Conservation (phyloP, 2,329 filamentous ascomycete genomes). For the Harringtonia aguacate region DNA sequence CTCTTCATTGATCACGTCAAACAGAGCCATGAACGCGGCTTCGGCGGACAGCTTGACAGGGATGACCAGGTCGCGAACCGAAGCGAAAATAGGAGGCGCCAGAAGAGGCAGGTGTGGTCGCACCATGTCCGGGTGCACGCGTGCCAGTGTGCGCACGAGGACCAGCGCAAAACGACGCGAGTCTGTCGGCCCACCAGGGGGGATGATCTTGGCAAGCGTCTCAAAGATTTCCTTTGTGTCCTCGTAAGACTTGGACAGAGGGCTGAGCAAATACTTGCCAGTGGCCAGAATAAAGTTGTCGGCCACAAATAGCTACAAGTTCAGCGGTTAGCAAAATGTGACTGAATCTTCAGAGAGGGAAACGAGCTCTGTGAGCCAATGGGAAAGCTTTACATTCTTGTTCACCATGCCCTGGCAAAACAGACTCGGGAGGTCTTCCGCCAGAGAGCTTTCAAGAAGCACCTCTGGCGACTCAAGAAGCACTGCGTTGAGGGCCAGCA, state of each 20-base stretch:
- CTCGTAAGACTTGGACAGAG: constrained; percentile 61
- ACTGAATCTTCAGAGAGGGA: not conserved
- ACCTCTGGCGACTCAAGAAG: constrained; percentile 67
- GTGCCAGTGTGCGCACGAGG: constrained; percentile 73
- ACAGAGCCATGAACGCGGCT: constrained; percentile 84
- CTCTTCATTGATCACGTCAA: constrained; percentile 83
- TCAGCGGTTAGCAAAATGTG: not conserved
- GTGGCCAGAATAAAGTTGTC: constrained; percentile 84
- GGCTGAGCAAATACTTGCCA: constrained; percentile 75
- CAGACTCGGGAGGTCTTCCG: constrained; percentile 63
- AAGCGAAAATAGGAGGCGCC: constrained; percentile 76
- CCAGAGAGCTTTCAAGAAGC: constrained; percentile 54
- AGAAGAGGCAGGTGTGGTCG: constrained; percentile 72
- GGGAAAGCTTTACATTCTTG: constrained; percentile 53
- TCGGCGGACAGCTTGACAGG: constrained; percentile 93
- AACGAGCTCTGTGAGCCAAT: not conserved
- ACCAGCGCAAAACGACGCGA: constrained; percentile 80
- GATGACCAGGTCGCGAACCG: constrained; percentile 83
- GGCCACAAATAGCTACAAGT: constrained; percentile 59
- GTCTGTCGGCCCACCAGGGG: constrained; percentile 69
- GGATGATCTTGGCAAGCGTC: constrained; percentile 61
- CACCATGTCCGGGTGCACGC: constrained; percentile 68
- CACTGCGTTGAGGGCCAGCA: constrained; percentile 81
- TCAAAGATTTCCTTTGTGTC: constrained; percentile 71
- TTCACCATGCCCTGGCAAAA: constrained; percentile 71